These are phyloP conservation scores for Xylariaceae sp. DNA, from an alignment of 2,329 filamentous ascomycete species.

Conservation along the genomic window DNA sequence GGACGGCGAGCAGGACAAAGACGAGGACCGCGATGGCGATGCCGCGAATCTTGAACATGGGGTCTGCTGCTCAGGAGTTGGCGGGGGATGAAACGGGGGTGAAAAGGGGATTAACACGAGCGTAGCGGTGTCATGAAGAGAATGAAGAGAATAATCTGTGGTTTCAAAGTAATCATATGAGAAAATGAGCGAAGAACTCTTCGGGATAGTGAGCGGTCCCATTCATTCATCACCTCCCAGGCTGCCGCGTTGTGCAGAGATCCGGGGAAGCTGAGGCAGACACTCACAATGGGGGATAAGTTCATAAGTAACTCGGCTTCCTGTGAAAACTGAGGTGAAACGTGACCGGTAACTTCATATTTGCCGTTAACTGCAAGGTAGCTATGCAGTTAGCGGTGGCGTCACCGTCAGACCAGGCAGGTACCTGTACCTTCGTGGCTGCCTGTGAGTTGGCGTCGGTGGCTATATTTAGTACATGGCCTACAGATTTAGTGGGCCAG, in stretches of 20 bases:
- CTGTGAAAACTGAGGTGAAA: no score
- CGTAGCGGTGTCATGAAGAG: neutral
- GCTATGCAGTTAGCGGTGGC: no score
- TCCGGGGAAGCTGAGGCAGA: neutral
- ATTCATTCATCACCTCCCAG: neutral
- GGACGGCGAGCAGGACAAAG: constrained; percentile 42
- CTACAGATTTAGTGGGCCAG: no score
- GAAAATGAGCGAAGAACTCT: neutral
- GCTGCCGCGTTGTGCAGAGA: neutral
- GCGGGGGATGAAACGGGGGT: neutral
- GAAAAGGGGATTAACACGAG: neutral
- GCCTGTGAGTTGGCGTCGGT: no score
- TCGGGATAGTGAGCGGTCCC: no score
- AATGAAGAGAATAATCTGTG: neutral
- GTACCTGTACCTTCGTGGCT: no score
- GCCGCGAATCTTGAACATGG: constrained; percentile 46
- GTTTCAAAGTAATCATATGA: neutral
- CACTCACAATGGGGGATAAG: neutral
- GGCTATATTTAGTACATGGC: neutral
- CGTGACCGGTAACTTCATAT: no score
- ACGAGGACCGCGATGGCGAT: constrained; percentile 37
- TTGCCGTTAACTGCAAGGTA: no score
- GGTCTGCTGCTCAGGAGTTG: neutral
- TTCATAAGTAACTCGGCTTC: neutral
- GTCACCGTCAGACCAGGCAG: no score